phyloP scores from a whole-genome alignment of 2,329 filamentous ascomycete species.

The Arthroderma sp. region DNA sequence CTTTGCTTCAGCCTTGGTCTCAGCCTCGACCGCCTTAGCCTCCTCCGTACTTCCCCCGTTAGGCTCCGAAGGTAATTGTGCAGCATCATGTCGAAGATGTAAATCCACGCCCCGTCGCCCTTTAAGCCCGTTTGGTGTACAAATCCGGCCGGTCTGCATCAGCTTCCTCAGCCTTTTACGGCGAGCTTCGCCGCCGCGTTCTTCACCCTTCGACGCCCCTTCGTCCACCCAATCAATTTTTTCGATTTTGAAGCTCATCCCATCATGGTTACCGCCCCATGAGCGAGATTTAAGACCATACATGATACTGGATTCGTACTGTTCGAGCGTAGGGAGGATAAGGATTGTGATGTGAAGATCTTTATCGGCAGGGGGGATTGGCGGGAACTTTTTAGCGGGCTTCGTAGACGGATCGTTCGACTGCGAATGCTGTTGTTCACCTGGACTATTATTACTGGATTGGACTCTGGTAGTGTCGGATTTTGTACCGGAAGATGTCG shows the following conservation, averaged over 20 bases:
- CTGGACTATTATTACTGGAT: no score
- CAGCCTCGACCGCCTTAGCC: no score
- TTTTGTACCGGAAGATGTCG: conserved; percentile 2
- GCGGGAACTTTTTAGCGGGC: conserved; percentile 16
- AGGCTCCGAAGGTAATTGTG: no score
- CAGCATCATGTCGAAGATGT: neutral
- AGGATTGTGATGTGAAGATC: conserved; percentile 81
- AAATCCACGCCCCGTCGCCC: conserved; percentile 7
- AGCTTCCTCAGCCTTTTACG: conserved; percentile 36
- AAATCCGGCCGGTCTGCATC: conserved; percentile 31
- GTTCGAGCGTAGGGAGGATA: conserved; percentile 64
- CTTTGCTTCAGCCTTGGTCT: no score
- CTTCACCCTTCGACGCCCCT: conserved; percentile 34
- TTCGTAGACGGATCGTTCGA: conserved; percentile 12
- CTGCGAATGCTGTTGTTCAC: no score
- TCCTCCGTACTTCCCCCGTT: no score
- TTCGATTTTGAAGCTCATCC: conserved; percentile 75
- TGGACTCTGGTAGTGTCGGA: neutral
- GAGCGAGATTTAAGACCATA: conserved; percentile 72
- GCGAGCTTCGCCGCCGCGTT: conserved; percentile 33
- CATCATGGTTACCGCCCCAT: conserved; percentile 67
- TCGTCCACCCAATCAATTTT: conserved; percentile 78
- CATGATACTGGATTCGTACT: conserved; percentile 60
- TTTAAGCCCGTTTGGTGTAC: conserved; percentile 20
- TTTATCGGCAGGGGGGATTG: conserved; percentile 47